Conservation (phyloP, 228 moss, liverwort and hornwort genomes). For the Sphagnum fallax region DNA sequence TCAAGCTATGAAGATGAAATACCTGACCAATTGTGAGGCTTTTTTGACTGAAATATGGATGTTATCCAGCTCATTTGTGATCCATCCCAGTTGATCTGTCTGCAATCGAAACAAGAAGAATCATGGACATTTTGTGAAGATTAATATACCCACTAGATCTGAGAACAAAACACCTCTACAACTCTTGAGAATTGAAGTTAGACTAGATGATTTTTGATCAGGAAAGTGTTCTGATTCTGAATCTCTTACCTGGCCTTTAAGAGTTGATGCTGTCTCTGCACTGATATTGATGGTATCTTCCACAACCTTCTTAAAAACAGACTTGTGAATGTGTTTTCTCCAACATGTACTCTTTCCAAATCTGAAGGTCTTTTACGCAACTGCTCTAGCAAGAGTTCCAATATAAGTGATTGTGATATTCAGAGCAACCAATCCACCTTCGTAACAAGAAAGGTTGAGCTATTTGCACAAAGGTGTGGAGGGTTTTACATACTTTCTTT, state of each 20-base stretch:
- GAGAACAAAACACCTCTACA: too few relatives aligned
- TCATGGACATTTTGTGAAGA: background rate
- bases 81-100: conserved; percentile 70
- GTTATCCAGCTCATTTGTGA: conserved; percentile 64
- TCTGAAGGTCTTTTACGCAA: too few relatives aligned
- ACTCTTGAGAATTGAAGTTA: too few relatives aligned
- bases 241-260: conserved; percentile 57
- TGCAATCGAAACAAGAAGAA: conserved; percentile 10
- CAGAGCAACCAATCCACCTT: too few relatives aligned
- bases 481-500: conserved; percentile 35
- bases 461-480: background rate
- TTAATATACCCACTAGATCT: background rate
- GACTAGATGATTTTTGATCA: too few relatives aligned
- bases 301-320: conserved; percentile 32
- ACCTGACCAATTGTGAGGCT: conserved; percentile 83
- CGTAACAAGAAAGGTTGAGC: too few relatives aligned
- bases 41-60: conserved; percentile 62
- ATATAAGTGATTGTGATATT: too few relatives aligned
- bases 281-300: conserved; percentile 67
- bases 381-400: too few relatives aligned
- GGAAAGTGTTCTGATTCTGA: too few relatives aligned
- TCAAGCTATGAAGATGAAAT: background rate
- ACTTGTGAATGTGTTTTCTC: too few relatives aligned
- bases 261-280: conserved; percentile 51
- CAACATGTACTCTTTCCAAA: background rate